Base-by-base conservation (phyloP, 2,329 filamentous ascomycete species). In the Cordyceps sp. region DNA sequence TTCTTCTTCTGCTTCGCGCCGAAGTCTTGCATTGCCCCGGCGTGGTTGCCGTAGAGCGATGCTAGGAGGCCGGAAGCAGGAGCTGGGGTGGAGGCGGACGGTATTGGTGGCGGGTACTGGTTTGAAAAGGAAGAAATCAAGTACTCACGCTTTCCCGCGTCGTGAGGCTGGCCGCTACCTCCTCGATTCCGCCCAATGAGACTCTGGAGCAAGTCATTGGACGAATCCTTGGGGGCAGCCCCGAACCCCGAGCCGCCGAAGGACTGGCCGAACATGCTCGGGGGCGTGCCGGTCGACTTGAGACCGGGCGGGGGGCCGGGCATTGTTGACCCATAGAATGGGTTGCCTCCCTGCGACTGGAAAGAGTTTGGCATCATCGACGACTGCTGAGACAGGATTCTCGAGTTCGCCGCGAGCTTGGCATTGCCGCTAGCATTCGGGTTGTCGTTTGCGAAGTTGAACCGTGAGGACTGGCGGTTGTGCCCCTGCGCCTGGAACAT, bases 1-100 rank as follows among this genome's bases (percentile, higher is more conserved):
- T 93, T 93, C 76, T 93, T 94, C 79, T 93, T 93, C 74, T 92
- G 85, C 78, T 93, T 92, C 66, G 82, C 78, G 65, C 80, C 80
- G 65, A 78, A 77, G 58, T 93, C 85, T 76, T 86, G 81, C 66
- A 83, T 84, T 63, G 74, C 73, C 67, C 80, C 82, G 67, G 79
- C 66, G 65, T 81, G 79, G 55, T 75, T 69, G 64, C 80, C 82
- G 68, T 92, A 92, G 69, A 90, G 82, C 72, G 82, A 81, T 72
- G 73, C 79, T 66, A 88, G 69, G 69, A 86, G 78, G 68, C 79
- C 78, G 68, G 83, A 77, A 75, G 81, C 78, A 82, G 80, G 79
- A 76, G 78, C 78, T 62, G 78, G 76, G 64, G 77, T 78, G 57
- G 79, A 82, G 65, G 73, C 77, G 65, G 78, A 65, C 65, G 79